Base-by-base conservation (phyloP, 2,329 filamentous ascomycete species). In the Pseudogymnoascus sp. region DNA sequence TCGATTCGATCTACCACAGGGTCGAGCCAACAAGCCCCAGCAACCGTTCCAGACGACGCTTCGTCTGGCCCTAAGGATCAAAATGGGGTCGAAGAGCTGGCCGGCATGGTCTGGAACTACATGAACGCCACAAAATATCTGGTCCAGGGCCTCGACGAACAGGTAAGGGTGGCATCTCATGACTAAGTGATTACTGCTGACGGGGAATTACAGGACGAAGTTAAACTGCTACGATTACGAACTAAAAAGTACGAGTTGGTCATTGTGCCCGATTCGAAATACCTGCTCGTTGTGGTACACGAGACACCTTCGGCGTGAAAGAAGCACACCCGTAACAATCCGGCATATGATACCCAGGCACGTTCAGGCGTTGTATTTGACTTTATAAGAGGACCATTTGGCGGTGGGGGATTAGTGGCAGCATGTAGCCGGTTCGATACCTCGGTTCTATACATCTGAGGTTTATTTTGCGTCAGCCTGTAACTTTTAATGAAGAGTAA, bases 171-270 rank as follows among this genome's bases (percentile, higher is more conserved):
- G 12, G 8, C 8, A 23, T 59, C 37, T 31, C 31, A 8, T 69
- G 59, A 69, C 59, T 26, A 3, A 14, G 4, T 33, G 26, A 55
- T 33, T 33, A 55, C 49, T 55, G 33, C 49, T 62, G n/a, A 62
- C 29, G 3, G n/a, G 29, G 16, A 19, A 33, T n/a, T 23, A 12
- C 66, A 88, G 81, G 90, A 94, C 69, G 90, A 92, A 72, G 75
- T 92, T 66, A 91, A 87, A 75, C 78, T 94, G 58, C 75, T 94
- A 60, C 81, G 90, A 66, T 72, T 95, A 66, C 83, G 91, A 67
- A 93, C 90, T n/a, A 91, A 87, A 78, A 92, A 90, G 74, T 89
- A 92, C 69, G 91, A 95, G 74, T 77, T 94, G 65, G 88, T 94
- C 64, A 90, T 94, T 70, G 88, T 93, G 19, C 90, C 89, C 73